These are phyloP conservation scores for Penicillium cinerascens DNA, from an alignment of 495 filamentous ascomycete genomes.

Conservation along the genomic window DNA sequence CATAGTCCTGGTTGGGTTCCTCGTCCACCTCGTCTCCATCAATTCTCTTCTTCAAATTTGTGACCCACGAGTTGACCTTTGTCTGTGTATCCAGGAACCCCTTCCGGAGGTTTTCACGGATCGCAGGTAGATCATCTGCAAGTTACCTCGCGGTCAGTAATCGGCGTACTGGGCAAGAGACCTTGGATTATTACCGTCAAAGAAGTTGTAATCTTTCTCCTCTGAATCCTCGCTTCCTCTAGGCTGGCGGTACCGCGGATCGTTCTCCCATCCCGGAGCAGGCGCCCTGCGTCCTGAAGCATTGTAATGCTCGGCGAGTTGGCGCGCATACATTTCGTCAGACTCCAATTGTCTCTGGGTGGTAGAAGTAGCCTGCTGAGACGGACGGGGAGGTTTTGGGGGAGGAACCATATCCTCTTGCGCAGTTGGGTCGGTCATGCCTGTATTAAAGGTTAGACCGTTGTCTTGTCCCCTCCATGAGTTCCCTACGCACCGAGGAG, in stretches of 20 bases:
- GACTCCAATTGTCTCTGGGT: slow-evolving; percentile 77
- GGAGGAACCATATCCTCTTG: slow-evolving; percentile 63
- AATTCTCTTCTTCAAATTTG: slow-evolving; percentile 81
- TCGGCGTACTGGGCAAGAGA: background rate
- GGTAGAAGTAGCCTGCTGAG: slow-evolving; percentile 50
- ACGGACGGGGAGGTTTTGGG: slow-evolving; percentile 67
- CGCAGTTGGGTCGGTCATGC: slow-evolving; percentile 91
- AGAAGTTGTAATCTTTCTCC: slow-evolving; percentile 75
- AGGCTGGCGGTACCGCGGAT: slow-evolving; percentile 28
- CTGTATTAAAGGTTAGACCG: slow-evolving; percentile 36
- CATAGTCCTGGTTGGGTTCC: slow-evolving; percentile 45
- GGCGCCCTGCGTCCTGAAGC: slow-evolving; percentile 40
- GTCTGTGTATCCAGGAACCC: slow-evolving; percentile 92
- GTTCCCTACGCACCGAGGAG: slow-evolving; percentile 62
- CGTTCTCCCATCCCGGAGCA: slow-evolving; percentile 44
- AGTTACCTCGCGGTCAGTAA: slow-evolving; percentile 7
- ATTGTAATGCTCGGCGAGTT: slow-evolving; percentile 88
- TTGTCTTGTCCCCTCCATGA: background rate
- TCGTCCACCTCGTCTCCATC: slow-evolving; percentile 76
- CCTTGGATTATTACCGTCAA: slow-evolving; percentile 59
- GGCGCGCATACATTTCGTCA: slow-evolving; percentile 90
- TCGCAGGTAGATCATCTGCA: slow-evolving; percentile 85
- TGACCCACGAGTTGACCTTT: slow-evolving; percentile 90
- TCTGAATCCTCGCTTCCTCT: slow-evolving; percentile 45
- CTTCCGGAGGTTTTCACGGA: slow-evolving; percentile 89